phyloP scores from a whole-genome alignment of 139 green algal species.

The Microglena sp. region DNA sequence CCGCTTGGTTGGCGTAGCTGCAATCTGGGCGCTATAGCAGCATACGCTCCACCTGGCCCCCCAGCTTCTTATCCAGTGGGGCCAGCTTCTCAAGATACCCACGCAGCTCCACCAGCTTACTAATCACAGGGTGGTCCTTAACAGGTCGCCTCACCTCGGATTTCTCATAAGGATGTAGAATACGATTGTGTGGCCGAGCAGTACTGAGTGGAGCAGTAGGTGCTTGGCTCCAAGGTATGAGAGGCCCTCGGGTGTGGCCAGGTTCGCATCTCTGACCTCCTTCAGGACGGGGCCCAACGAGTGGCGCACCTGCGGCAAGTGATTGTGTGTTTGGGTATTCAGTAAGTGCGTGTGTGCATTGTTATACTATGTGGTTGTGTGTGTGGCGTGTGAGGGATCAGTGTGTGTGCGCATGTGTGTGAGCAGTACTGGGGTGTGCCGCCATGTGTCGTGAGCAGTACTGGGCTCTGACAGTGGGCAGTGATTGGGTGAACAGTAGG shows the following conservation, averaged over 20 bases:
- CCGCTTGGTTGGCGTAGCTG: no score
- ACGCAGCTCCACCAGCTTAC: conserved; percentile 10
- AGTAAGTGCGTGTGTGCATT: no score
- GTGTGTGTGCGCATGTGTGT: no score
- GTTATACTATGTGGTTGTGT: no score
- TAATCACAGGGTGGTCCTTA: conserved; percentile 85
- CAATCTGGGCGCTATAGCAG: no score
- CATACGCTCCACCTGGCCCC: conserved; percentile 93
- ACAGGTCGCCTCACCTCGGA: conserved; percentile 88
- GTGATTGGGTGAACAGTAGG: no score
- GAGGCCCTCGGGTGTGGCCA: conserved; percentile 77
- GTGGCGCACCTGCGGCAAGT: conserved; percentile 15
- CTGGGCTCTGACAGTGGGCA: no score
- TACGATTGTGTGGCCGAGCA: conserved; percentile 73
- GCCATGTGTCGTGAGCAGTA: no score
- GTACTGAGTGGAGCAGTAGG: conserved; percentile 88
- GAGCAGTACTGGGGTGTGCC: no score
- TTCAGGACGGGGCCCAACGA: conserved; percentile 63
- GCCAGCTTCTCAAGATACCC: conserved; percentile 83
- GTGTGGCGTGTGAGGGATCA: no score
- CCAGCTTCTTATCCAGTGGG: conserved; percentile 89
- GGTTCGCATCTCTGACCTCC: conserved; percentile 52
- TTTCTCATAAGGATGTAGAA: conserved; percentile 98
- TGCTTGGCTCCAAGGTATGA: conserved; percentile 96
- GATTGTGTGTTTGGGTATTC: no score